Evolutionary conservation across 2,329 filamentous ascomycete genomes (phyloP).

Genomic region (Fusarium succisae): DNA sequence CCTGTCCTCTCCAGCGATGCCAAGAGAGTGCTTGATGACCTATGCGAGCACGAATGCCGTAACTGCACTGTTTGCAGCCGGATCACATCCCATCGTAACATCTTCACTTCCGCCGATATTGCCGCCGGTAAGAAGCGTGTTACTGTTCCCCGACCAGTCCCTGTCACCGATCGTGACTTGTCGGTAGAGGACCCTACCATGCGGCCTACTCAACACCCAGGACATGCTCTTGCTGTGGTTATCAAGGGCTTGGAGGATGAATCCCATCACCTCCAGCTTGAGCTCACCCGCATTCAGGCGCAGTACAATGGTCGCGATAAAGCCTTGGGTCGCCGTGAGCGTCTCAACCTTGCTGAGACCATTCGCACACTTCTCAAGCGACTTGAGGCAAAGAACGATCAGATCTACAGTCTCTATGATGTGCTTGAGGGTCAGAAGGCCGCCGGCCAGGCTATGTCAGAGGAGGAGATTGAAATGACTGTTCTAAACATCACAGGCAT

Average conservation of each 20-base stretch:
- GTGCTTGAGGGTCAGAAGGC: constrained; percentile 83
- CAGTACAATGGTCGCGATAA: constrained; percentile 74
- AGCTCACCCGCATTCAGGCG: constrained; percentile 69
- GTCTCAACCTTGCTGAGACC: constrained; percentile 67
- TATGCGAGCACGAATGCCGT: constrained; percentile 64
- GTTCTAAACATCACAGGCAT: constrained; percentile 64
- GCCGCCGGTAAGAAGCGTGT: constrained; percentile 65
- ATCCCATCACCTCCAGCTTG: constrained; percentile 76
- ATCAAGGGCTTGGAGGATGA: constrained; percentile 86
- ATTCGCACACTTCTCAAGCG: constrained; percentile 70
- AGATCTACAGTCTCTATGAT: constrained; percentile 85
- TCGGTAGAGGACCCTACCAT: constrained; percentile 63
- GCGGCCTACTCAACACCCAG: constrained; percentile 75
- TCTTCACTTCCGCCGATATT: constrained; percentile 50
- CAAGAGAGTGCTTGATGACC: constrained; percentile 61
- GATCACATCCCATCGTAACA: constrained; percentile 57
- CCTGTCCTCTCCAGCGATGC: constrained; percentile 62
- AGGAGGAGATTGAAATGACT: constrained; percentile 71
- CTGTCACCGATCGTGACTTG: constrained; percentile 69
- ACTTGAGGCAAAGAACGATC: constrained; percentile 78
- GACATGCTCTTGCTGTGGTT: constrained; percentile 79
- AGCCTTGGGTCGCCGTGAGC: constrained; percentile 70
- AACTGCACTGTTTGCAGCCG: constrained; percentile 68
- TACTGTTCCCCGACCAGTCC: constrained; percentile 70
- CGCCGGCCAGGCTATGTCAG: constrained; percentile 69